Percentiles rank a stretch among this genome's conserved stretches.
phyloP scores from a whole-genome alignment of 495 filamentous ascomycete species.

The Penicillium waksmanii region DNA sequence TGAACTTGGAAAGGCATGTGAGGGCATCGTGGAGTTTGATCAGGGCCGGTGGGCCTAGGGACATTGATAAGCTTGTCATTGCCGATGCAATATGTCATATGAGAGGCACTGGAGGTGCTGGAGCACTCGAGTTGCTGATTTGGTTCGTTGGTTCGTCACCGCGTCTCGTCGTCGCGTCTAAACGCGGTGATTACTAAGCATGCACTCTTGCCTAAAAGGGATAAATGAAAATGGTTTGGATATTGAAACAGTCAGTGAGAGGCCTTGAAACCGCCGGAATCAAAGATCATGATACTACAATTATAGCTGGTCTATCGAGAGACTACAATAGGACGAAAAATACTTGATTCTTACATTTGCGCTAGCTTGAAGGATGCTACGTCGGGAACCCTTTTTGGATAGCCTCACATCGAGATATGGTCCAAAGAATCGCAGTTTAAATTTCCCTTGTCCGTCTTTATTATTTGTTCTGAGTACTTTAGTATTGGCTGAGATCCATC shows the following conservation, averaged over 20 bases:
- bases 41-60: conserved; percentile 74
- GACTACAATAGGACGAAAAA: too few species aligned
- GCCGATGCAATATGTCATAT: neutral
- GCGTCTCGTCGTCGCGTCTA: neutral
- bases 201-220: neutral
- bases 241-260: too few species aligned
- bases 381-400: neutral
- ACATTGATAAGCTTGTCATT: conserved; percentile 79
- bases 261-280: too few species aligned
- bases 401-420: neutral
- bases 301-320: too few species aligned
- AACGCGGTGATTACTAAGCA: conserved; percentile 3
- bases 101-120: neutral
- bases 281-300: too few species aligned
- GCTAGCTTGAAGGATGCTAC: neutral
- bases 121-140: neutral
- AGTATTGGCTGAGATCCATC: too few species aligned
- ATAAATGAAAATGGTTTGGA: neutral
- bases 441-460: neutral
- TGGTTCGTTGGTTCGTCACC: neutral
- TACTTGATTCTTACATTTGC: neutral
- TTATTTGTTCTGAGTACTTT: too few species aligned
- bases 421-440: too few species aligned
- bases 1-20: conserved; percentile 89
- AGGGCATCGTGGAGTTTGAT: conserved; percentile 79